Percentiles rank a stretch among this genome's conserved stretches.
Conservation (phyloP, 169 alveolate genomes). For the Neospora caninum region DNA sequence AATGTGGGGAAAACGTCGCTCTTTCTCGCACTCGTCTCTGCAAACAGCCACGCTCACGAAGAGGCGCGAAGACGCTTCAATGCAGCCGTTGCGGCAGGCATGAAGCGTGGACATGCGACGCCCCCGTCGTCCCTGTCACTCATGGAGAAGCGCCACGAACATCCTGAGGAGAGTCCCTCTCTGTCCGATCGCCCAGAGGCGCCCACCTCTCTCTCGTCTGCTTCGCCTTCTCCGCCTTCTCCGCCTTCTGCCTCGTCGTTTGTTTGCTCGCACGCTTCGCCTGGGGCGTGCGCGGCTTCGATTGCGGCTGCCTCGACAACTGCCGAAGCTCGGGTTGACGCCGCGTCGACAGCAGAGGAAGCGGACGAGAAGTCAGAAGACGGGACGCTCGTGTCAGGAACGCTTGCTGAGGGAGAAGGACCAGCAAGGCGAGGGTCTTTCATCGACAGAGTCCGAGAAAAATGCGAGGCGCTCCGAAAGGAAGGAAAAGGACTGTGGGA, state of each 20-base stretch:
- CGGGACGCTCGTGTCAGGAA: background rate
- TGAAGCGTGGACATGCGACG: background rate
- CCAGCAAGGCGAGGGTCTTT: background rate
- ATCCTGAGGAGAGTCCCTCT: background rate
- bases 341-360: background rate
- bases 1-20: conserved; percentile 18
- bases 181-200: background rate
- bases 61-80: background rate
- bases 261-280: background rate
- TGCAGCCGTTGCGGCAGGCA: background rate
- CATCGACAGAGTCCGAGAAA: background rate
- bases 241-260: background rate
- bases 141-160: background rate
- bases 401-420: background rate
- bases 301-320: background rate
- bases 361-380: background rate
- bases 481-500: conserved; percentile 5
- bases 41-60: background rate
- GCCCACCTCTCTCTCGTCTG: background rate
- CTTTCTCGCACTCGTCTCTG: conserved; percentile 4
- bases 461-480: background rate
- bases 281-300: background rate
- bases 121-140: background rate
- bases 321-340: background rate
- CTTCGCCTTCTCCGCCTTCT: background rate